phyloP scores from a whole-genome alignment of 176 grass and related monocot species.

The Rhynchospora breviuscula region DNA sequence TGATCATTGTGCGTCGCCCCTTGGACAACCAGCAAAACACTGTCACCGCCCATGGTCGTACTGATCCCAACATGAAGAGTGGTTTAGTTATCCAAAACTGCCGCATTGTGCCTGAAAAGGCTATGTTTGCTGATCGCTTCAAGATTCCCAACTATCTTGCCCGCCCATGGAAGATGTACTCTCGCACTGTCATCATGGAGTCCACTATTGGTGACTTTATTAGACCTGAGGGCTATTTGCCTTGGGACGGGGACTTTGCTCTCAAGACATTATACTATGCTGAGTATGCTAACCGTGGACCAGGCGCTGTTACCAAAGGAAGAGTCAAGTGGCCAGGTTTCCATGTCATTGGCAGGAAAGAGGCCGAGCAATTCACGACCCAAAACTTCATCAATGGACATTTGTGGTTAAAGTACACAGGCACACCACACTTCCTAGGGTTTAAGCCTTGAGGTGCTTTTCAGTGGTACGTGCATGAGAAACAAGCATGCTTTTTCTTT shows the following conservation, averaged over 20 bases:
- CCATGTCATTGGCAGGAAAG: conserved; percentile 55
- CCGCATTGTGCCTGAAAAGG: conserved; percentile 60
- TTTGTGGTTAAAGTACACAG: conserved; percentile 47
- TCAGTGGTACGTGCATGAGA: background rate
- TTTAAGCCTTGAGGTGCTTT: conserved; percentile 41
- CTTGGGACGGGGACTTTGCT: conserved; percentile 45
- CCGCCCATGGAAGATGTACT: conserved; percentile 71
- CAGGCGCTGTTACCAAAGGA: conserved; percentile 56
- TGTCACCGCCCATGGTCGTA: conserved; percentile 70
- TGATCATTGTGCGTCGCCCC: conserved; percentile 69
- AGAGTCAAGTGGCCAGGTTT: conserved; percentile 56
- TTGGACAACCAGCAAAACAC: conserved; percentile 55
- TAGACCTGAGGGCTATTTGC: conserved; percentile 56
- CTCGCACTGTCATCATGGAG: conserved; percentile 74
- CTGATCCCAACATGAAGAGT: conserved; percentile 58
- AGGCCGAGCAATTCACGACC: conserved; percentile 56
- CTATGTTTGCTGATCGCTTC: conserved; percentile 39
- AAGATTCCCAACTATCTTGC: conserved; percentile 62
- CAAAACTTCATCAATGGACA: conserved; percentile 42
- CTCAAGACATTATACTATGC: conserved; percentile 80
- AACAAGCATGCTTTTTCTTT: conserved; percentile 7
- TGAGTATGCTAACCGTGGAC: conserved; percentile 73
- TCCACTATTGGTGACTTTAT: conserved; percentile 63
- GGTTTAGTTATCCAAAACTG: conserved; percentile 67
- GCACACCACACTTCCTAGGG: conserved; percentile 46